Conservation (phyloP, 805 yeast genomes). For the Schwanniomyces occidentalis region DNA sequence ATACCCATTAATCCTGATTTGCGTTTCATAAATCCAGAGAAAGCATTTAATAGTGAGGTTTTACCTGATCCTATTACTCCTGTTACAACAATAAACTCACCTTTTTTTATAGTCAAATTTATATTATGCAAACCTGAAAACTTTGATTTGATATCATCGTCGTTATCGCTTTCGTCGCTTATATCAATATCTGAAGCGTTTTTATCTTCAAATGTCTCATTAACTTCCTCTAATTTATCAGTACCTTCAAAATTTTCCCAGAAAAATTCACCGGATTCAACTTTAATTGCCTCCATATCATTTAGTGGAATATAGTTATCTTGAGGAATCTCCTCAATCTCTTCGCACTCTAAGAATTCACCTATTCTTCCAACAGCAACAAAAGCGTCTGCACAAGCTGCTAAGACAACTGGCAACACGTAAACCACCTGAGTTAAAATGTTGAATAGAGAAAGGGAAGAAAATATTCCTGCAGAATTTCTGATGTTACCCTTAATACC, state of each 20-base stretch:
- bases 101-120: slow-evolving; percentile 51
- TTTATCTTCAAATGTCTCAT: slow-evolving; percentile 2
- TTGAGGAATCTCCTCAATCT: slow-evolving; percentile 1
- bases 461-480: slow-evolving; percentile 13
- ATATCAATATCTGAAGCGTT: slow-evolving; percentile 1
- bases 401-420: slow-evolving; percentile 12
- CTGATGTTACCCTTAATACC: slow-evolving; percentile 8
- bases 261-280: slow-evolving; percentile 55
- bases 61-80: slow-evolving; percentile 85
- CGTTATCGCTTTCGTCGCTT: background rate
- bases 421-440: slow-evolving; percentile 11
- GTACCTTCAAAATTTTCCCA: slow-evolving; percentile 52
- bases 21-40: slow-evolving; percentile 67
- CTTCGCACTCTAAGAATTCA: slow-evolving; percentile 8
- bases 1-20: slow-evolving; percentile 49
- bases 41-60: slow-evolving; percentile 65
- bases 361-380: slow-evolving; percentile 11
- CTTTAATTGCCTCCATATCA: slow-evolving; percentile 40
- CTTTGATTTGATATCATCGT: background rate
- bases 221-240: slow-evolving; percentile 4
- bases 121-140: slow-evolving; percentile 45
- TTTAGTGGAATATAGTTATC: background rate
- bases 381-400: slow-evolving; percentile 13
- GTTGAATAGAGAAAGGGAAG: slow-evolving; percentile 18
- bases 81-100: slow-evolving; percentile 72